Percentiles rank a stretch among this genome's conserved stretches.
phyloP scores from a whole-genome alignment of 352 stramenopile genomes.

The Phytophthora multivora region DNA sequence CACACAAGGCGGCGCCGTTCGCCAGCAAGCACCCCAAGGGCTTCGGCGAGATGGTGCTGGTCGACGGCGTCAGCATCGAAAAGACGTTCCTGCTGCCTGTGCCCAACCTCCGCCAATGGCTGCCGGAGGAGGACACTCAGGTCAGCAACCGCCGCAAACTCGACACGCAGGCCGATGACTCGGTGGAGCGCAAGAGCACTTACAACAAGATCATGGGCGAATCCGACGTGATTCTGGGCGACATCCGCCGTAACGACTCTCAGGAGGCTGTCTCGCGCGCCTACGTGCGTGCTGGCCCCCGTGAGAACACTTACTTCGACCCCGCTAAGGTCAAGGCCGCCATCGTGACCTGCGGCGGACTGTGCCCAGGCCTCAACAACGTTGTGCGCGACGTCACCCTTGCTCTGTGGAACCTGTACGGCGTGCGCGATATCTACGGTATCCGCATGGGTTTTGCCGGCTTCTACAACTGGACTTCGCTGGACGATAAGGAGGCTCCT shows the following conservation, averaged over 20 bases:
- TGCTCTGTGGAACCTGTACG: constrained; percentile 90
- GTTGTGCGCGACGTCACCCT: constrained; percentile 97
- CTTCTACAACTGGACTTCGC: constrained; percentile 83
- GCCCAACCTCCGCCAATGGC: constrained; percentile 70
- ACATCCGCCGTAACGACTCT: constrained; percentile 75
- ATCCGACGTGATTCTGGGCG: constrained; percentile 82
- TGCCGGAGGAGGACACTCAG: constrained; percentile 58
- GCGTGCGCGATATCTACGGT: constrained; percentile 81
- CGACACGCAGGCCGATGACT: constrained; percentile 65
- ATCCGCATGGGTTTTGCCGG: constrained; percentile 84
- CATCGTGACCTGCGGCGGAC: constrained; percentile 93
- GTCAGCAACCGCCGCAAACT: constrained; percentile 79
- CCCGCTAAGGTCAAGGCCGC: constrained; percentile 82
- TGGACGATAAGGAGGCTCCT: constrained; percentile 79
- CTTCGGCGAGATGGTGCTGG: constrained; percentile 79
- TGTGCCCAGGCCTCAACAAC: constrained; percentile 99
- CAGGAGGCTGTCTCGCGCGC: constrained; percentile 74
- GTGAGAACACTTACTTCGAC: constrained; percentile 75
- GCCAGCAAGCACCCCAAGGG: constrained; percentile 80
- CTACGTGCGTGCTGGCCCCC: constrained; percentile 81
- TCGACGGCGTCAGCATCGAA: constrained; percentile 69
- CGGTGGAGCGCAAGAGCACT: constrained; percentile 70
- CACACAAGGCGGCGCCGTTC: constrained; percentile 74
- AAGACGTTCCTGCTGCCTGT: constrained; percentile 78
- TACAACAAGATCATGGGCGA: constrained; percentile 90